Conservation (phyloP, 768 basidiomycete genomes). For the Boletellus sp. region DNA sequence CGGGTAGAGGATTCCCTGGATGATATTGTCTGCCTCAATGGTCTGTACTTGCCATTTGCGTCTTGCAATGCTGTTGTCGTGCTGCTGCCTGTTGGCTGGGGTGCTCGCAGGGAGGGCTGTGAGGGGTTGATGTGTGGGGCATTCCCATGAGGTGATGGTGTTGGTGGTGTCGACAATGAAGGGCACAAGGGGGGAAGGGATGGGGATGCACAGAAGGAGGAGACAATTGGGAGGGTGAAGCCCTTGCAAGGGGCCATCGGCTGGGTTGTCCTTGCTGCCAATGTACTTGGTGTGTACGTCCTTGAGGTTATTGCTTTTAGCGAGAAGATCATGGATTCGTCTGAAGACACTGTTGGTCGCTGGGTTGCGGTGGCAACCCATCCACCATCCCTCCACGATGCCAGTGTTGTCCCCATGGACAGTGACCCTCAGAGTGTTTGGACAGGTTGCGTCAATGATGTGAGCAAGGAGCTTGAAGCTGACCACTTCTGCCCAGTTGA, state of each 20-base stretch:
- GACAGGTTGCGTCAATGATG: neutral
- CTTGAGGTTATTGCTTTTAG: no score
- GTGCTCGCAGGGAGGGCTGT: neutral
- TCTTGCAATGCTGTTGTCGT: no score
- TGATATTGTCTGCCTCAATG: no score
- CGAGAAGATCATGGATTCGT: no score
- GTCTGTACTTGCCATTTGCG: no score
- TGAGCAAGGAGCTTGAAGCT: neutral
- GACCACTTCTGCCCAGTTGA: neutral
- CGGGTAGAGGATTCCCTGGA: no score
- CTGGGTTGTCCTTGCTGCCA: no score
- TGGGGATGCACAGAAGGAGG: neutral
- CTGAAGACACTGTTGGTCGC: no score
- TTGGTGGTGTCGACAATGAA: neutral
- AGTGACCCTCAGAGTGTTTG: no score
- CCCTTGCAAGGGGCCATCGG: neutral
- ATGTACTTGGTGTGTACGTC: no score
- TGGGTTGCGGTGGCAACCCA: neutral
- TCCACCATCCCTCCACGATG: conserved; percentile 1
- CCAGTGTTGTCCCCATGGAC: conserved; percentile 3
- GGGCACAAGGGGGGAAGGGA: no score
- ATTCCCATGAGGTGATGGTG: neutral
- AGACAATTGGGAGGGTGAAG: neutral
- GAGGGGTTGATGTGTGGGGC: neutral
- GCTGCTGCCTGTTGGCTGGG: neutral